These are phyloP conservation scores for Scenedesmus sp. DNA, from an alignment of 163 green algal genomes.

Conservation along the genomic window DNA sequence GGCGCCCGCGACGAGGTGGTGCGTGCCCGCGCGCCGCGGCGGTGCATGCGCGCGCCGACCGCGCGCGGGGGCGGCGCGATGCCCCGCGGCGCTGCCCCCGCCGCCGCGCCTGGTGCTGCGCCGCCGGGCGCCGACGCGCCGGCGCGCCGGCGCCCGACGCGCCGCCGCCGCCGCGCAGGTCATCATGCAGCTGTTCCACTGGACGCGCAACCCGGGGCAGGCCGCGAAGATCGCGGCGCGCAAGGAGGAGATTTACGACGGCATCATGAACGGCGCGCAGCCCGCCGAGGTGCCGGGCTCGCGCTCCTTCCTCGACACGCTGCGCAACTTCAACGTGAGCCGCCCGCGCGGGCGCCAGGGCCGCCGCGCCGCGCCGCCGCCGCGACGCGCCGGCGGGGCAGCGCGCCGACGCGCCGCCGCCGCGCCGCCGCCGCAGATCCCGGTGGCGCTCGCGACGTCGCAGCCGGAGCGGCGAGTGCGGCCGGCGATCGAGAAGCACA, in stretches of 20 bases:
- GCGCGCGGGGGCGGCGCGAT: background rate
- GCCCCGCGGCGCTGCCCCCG: background rate
- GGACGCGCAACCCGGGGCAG: constrained; percentile 84
- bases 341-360: too few species aligned
- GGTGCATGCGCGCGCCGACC: background rate
- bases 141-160: too few species aligned
- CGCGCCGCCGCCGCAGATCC: constrained; percentile 51
- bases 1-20: constrained; percentile 66
- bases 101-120: background rate
- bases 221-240: constrained; percentile 73
- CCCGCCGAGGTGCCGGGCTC: constrained; percentile 63
- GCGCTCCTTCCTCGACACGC: constrained; percentile 69
- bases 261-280: constrained; percentile 62
- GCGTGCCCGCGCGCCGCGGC: constrained; percentile 11
- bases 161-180: constrained; percentile 55
- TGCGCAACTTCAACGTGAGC: constrained; percentile 65
- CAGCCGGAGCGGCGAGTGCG: constrained; percentile 66
- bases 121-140: background rate
- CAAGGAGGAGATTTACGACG: constrained; percentile 81
- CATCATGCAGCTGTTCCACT: constrained; percentile 85
- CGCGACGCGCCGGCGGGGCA: too few species aligned
- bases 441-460: constrained; percentile 75
- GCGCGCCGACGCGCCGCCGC: too few species aligned
- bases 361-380: too few species aligned
- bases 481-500: constrained; percentile 61